Base-by-base conservation (phyloP, 148 eudicot species). In the Vaccinium macrocarpon region DNA sequence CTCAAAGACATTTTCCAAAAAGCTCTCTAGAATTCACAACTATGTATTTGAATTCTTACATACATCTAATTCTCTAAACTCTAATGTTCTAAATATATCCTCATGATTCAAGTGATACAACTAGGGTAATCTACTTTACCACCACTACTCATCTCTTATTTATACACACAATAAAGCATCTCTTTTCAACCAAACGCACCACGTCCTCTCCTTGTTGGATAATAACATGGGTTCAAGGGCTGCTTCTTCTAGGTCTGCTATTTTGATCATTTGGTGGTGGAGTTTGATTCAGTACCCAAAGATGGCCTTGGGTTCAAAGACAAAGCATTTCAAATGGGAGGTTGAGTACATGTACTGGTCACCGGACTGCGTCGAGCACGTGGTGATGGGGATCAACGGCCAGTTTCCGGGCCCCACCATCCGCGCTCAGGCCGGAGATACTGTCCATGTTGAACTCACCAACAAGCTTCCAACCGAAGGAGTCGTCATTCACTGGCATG, bases 401-500 rank as follows among this genome's bases (percentile, higher is more conserved):
- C 94, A 92, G 88, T 95, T 95, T 66, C 98, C 97, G 0, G 95
- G 98, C 12, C 98, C 98, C 4, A 92, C 93, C 1, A 93, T 95
- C 6, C 88, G 90, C 0, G 95, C 94, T 14, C 84, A 76, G 0
- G 95, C 89, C 8, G 97, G 98, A 0, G 98, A 95, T 70, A 91
- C 87, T 23, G 46, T 95, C 2, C 84, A 85, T 16, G 82, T 95
- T 76, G 89, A 93, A 21, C 93, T 95, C 42, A 93, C 93, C 3
- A 95, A 95, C 82, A 88, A 91, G 83, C 97, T 95, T 19, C 76
- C 51, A 29, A 95, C 97, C 8, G 97, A 95, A 55, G 98, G 98
- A 23, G 91, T 92, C 80, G 98, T 93, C 49, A 93, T 95, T 29
- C 98, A 95, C 82, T 95, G 98, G 98, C 98, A 95, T 88, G 98